phyloP scores from a whole-genome alignment of 345 rosid species.

The Brassica cretica region DNA sequence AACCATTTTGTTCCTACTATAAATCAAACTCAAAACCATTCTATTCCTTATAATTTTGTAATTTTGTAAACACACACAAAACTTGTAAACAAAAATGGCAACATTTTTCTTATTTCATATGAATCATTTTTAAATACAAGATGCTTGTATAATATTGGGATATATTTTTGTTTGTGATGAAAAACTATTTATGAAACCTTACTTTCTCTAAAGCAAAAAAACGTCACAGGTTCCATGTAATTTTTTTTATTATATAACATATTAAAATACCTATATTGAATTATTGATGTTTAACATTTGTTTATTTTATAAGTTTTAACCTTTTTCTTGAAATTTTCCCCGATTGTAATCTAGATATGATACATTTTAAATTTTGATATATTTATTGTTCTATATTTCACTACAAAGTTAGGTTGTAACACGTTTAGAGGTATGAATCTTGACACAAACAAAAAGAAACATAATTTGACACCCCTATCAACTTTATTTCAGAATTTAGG shows the following conservation, averaged over 20 bases:
- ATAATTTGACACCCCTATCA: not conserved
- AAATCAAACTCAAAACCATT: not conserved
- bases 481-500: not conserved
- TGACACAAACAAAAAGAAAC: not conserved
- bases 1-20: not conserved
- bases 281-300: not conserved
- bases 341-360: not conserved
- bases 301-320: not conserved
- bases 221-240: not conserved
- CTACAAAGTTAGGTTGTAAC: not conserved
- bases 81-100: not conserved
- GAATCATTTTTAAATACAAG: no score
- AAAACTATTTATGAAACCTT: no score
- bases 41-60: not conserved
- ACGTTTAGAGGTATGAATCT: not conserved
- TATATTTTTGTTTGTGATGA: no score
- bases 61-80: not conserved
- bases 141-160: not conserved
- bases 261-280: not conserved
- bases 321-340: not conserved
- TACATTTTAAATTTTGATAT: not conserved
- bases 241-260: not conserved
- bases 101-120: no score
- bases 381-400: not conserved
- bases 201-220: no score